These are phyloP conservation scores for Dicorynia guianensis DNA, from an alignment of 306 rosid species.

Conservation along the genomic window DNA sequence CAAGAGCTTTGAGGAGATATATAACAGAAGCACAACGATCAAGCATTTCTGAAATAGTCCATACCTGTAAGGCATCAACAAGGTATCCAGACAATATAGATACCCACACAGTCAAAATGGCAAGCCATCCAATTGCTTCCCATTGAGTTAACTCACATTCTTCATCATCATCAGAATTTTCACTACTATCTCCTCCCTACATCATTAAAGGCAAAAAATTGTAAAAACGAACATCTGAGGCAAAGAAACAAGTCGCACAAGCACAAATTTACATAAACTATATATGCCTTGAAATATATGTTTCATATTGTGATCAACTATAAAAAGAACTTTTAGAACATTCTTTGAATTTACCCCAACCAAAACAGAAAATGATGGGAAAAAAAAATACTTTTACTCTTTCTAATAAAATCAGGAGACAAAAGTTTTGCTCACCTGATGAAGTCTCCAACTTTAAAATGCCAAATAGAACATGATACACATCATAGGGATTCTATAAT, in stretches of 20 bases:
- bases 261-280: slow-evolving; percentile 25
- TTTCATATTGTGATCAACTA: slow-evolving; percentile 12
- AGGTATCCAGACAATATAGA: slow-evolving; percentile 89
- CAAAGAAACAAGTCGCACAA: slow-evolving; percentile 12
- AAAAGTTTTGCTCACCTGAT: slow-evolving; percentile 7
- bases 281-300: slow-evolving; percentile 13
- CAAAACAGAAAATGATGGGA: background rate
- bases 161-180: slow-evolving; percentile 63
- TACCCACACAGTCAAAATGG: slow-evolving; percentile 79
- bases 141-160: slow-evolving; percentile 67
- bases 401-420: slow-evolving; percentile 20
- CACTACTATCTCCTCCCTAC: slow-evolving; percentile 55
- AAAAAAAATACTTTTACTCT: background rate
- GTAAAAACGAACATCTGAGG: slow-evolving; percentile 17
- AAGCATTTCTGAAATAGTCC: slow-evolving; percentile 18
- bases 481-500: too few species aligned
- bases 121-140: slow-evolving; percentile 93
- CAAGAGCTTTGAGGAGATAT: slow-evolving; percentile 14
- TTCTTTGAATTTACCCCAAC: background rate
- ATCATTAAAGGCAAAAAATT: slow-evolving; percentile 31
- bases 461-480: background rate
- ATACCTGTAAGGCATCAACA: slow-evolving; percentile 87
- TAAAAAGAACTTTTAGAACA: background rate
- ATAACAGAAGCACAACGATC: slow-evolving; percentile 26
- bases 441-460: slow-evolving; percentile 7